Base-by-base conservation (phyloP, 352 stramenopile genomes). In the Blastocystis sp. region DNA sequence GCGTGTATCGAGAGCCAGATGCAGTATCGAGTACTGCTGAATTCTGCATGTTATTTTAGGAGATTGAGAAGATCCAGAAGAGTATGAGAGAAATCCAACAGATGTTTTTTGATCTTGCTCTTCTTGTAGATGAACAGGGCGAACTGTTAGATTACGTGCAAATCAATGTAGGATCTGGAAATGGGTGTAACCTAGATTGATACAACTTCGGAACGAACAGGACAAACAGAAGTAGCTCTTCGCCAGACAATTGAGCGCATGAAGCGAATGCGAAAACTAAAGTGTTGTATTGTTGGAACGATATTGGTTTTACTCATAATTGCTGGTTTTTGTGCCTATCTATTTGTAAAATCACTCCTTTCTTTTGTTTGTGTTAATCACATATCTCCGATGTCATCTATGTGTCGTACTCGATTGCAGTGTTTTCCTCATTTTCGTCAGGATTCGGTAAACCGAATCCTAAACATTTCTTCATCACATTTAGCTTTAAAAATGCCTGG, bases 1-100 rank as follows among this genome's bases (percentile, higher is more conserved):
- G 73, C 73, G 1, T 84, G 73, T 27, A 68, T 84, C 22, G 73
- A 84, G 24, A 84, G 73, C 33, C 48, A 84, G 53, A 66, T 84
- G 73, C 73, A 84, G 30, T 84, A 84, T 44, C 48, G 73, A 64
- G 73, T 84, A 30, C 17, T 0, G 15, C 5, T 19, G n/a, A 11
- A 33, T 15, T 33, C 15, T 9, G 1, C 1, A 66, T 35, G 2
- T 48, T 0, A 84, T 4, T 6, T 13, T 24, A 84, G 73, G 73
- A 84, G 53, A 84, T 84, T 11, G 30, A 64, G 9, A 62, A 42
- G 48, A 89, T 89, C n/a, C 60, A 89, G 35, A 64, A 78, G 40
- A 89, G 78, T 57, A 89, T 89, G 78, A 89, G 76, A 51, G 78
- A 89, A 17, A 78, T 89, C 27, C 78, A 89, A 51, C 78, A 89